Evolutionary conservation across 75 land plant genomes (phyloP), one percentile per base, ranked within the genome.

Genomic region (Pseudotsuga menziesii): DNA sequence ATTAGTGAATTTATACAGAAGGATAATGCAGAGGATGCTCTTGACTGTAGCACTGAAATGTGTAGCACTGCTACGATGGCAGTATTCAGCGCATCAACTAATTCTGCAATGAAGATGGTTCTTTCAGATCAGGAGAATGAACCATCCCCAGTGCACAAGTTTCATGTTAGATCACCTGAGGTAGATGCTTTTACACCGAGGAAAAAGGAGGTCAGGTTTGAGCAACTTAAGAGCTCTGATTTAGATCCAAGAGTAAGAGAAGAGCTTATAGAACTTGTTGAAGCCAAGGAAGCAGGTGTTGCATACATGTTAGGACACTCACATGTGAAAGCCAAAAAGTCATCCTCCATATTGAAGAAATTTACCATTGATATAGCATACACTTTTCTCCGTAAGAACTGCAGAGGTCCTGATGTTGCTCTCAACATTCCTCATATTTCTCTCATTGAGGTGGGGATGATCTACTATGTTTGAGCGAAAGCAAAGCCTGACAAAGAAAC

Each of bases 1-100:
- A 77, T 90, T 66, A 82, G 80, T 26, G 91, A 90, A 78, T 88
- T 88, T 76, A 88, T 90, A 20, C 78, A 74, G 56, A 80, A 67
- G 23, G 85, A 84, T 17, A 79, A 29, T 11, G 59, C 36, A 66
- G 61, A 54, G 23, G 58, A 56, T 20, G 16, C 57, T n/a, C 55
- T 32, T 5, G 4, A 54, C 14, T 75, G 58, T 13, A 84, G 86
- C 77, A 77, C 69, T 62, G 83, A 83, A 15, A 32, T 69, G 57
- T 72, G 79, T 14, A 58, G 61, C 39, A 88, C 83, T 62, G 85
- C 85, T 22, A 64, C 81, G 60, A 77, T 88, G 88, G 80, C 88
- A 23, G 88, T 88, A 48, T 78, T 88, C 41, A 82, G 88, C 5
- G 78, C 58, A 15, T 48, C 56, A n/a, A 48, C 56, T 36, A 17